phyloP scores from a whole-genome alignment of 1,284 basidiomycete species.

The Volvariella surrecta region DNA sequence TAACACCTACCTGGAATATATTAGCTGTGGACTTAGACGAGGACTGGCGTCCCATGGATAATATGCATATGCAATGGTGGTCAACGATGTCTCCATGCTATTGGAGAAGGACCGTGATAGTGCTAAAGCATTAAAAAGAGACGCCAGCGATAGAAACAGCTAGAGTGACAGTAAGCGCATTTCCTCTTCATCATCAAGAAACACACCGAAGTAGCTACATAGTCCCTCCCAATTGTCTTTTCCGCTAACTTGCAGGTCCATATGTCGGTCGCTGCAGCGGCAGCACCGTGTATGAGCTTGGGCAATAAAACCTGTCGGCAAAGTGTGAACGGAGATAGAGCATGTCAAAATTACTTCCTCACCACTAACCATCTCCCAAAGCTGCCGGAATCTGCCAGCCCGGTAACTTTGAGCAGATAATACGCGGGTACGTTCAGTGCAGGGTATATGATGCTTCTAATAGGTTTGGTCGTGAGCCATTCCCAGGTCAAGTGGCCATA shows the following conservation, averaged over 20 bases:
- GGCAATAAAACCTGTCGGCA: constrained; percentile 54
- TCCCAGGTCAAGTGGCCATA: constrained; percentile 96
- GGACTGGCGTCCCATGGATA: constrained; percentile 63
- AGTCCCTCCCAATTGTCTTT: constrained; percentile 49
- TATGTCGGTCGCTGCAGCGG: constrained; percentile 81
- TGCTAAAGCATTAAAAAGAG: constrained; percentile 81
- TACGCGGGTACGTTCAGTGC: constrained; percentile 75
- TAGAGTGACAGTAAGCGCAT: constrained; percentile 21
- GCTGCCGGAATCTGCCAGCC: constrained; percentile 36
- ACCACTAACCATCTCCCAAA: constrained; percentile 44
- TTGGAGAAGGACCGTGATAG: constrained; percentile 90
- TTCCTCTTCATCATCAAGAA: not conserved
- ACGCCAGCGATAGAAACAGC: constrained; percentile 78
- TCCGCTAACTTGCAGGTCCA: constrained; percentile 59
- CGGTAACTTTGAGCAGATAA: constrained; percentile 51
- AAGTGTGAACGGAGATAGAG: constrained; percentile 5
- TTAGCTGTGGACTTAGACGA: constrained; percentile 19
- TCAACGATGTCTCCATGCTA: constrained; percentile 85
- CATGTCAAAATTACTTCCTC: constrained; percentile 23
- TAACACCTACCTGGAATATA: not conserved
- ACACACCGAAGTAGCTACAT: constrained; percentile 61
- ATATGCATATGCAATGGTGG: constrained; percentile 67
- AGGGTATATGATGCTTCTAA: constrained; percentile 69
- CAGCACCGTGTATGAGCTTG: constrained; percentile 68
- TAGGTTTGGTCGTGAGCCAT: constrained; percentile 69